phyloP scores from a whole-genome alignment of 108 stramenopile genomes.

The Conticribra guillardii region DNA sequence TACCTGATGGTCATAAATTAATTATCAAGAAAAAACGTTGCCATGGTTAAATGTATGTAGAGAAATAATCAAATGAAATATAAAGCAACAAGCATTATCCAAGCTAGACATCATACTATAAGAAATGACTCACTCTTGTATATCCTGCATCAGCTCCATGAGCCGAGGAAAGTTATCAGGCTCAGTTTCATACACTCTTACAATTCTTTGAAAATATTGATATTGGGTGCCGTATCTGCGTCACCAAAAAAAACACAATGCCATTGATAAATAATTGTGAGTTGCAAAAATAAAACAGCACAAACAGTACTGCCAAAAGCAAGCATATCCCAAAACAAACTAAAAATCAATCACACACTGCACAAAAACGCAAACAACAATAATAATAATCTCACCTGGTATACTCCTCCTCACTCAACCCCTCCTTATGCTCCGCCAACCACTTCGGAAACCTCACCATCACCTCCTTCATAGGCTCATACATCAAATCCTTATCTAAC shows the following conservation, averaged over 20 bases:
- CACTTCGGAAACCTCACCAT: slow-evolving; percentile 44
- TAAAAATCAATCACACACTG: too few species aligned
- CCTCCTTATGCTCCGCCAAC: slow-evolving; percentile 71
- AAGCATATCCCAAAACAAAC: too few species aligned
- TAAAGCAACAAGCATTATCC: too few species aligned
- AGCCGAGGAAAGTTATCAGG: slow-evolving; percentile 88
- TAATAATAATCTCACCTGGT: slow-evolving; percentile 15
- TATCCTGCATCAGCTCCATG: slow-evolving; percentile 91
- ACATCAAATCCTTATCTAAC: slow-evolving; percentile 92
- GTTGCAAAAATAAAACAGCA: slow-evolving; percentile 89
- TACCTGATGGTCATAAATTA: slow-evolving; percentile 37
- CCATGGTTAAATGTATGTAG: slow-evolving; percentile 5
- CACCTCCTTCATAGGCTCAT: slow-evolving; percentile 95
- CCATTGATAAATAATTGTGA: slow-evolving; percentile 66
- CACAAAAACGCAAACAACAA: too few species aligned
- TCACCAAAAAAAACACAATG: slow-evolving; percentile 65
- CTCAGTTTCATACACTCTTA: slow-evolving; percentile 91
- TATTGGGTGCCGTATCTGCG: slow-evolving; percentile 78
- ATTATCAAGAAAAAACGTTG: not conserved
- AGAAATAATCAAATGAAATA: too few species aligned
- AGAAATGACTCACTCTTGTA: slow-evolving; percentile 73
- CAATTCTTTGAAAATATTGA: slow-evolving; percentile 89
- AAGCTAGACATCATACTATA: slow-evolving; percentile 3
- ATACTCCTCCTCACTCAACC: slow-evolving; percentile 61
- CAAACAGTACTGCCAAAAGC: too few species aligned